These are phyloP conservation scores for Diplodia seriata DNA, from an alignment of 2,329 filamentous ascomycete species.

Conservation along the genomic window DNA sequence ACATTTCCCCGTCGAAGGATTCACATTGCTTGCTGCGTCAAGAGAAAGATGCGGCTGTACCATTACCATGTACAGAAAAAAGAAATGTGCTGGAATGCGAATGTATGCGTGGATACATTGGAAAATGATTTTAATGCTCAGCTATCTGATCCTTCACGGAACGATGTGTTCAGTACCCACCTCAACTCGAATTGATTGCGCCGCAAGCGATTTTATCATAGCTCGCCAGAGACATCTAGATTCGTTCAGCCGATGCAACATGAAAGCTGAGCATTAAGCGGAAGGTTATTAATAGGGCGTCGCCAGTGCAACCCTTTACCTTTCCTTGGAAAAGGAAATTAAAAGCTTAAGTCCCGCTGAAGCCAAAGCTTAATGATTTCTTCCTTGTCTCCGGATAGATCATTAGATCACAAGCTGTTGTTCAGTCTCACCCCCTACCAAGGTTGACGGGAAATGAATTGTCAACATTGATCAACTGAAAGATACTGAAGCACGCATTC, in stretches of 20 bases:
- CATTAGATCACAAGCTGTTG: no score
- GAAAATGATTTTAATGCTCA: background rate
- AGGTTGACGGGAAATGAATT: background rate
- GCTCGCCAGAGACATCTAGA: no score
- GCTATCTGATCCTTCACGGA: no score
- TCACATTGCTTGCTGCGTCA: conserved; percentile 14
- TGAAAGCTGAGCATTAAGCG: no score
- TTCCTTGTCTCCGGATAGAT: no score
- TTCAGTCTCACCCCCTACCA: background rate
- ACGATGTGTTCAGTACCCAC: no score
- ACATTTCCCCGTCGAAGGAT: background rate
- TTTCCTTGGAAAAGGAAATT: no score
- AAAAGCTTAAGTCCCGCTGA: no score
- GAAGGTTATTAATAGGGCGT: no score
- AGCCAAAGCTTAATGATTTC: no score
- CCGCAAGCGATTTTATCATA: background rate
- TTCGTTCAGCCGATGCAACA: no score
- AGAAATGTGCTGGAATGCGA: background rate
- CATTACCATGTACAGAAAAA: conserved; percentile 21
- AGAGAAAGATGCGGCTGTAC: conserved; percentile 17
- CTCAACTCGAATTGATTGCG: background rate
- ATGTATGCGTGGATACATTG: background rate
- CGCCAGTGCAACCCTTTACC: no score
- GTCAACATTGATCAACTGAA: background rate
- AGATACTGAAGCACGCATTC: background rate